A percentile compares a stretch with the other conserved stretches of the same genome.
Evolutionary conservation across 1,284 basidiomycete genomes (phyloP).

Genomic region (Puccinia polysora): DNA sequence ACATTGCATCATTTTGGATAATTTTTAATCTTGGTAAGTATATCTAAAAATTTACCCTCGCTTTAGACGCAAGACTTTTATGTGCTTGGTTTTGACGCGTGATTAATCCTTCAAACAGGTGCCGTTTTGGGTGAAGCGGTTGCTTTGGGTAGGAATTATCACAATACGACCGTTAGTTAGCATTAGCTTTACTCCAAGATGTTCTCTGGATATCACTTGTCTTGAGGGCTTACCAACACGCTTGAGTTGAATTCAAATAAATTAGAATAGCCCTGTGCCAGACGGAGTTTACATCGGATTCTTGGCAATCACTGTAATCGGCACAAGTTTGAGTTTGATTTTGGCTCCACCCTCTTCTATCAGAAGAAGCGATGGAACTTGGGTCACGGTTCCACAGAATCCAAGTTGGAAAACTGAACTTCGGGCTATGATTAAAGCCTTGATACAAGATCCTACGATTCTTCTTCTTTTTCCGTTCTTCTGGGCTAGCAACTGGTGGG

Average conservation of each 20-base stretch:
- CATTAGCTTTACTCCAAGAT: no score
- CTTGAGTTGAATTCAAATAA: background rate
- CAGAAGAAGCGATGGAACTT: constrained; percentile 47
- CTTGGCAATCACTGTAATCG: constrained; percentile 45
- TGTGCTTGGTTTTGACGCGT: background rate
- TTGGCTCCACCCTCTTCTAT: constrained; percentile 44
- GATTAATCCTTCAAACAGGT: constrained; percentile 8
- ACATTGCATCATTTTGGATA: constrained; percentile 69
- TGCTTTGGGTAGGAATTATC: constrained; percentile 24
- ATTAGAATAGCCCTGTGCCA: constrained; percentile 35
- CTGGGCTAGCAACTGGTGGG: constrained; percentile 47
- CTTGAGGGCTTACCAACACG: background rate
- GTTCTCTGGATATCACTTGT: no score
- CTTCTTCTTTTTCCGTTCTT: constrained; percentile 49
- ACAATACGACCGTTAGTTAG: constrained; percentile 23
- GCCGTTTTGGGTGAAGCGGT: constrained; percentile 43
- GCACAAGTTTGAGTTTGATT: constrained; percentile 30
- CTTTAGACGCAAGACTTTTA: background rate
- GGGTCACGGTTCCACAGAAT: constrained; percentile 47
- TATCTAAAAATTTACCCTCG: background rate
- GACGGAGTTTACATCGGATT: constrained; percentile 48
- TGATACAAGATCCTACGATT: constrained; percentile 47
- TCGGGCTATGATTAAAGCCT: constrained; percentile 45
- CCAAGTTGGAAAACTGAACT: constrained; percentile 49
- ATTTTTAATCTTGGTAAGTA: constrained; percentile 53